Base-by-base conservation (phyloP, 208 protist genomes). In the Lotmaria passim region DNA sequence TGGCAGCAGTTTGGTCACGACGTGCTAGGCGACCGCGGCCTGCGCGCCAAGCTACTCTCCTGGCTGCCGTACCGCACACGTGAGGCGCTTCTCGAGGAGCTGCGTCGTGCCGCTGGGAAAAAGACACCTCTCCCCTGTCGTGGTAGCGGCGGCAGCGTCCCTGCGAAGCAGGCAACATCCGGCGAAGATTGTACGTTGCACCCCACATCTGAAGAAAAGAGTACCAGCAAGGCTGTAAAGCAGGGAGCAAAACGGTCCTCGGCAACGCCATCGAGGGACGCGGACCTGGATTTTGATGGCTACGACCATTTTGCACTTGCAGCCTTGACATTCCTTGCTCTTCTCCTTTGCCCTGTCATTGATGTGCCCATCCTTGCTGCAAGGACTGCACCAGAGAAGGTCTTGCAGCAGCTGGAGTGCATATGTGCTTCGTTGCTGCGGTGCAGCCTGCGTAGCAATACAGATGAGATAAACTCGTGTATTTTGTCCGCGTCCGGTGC, bases 11-110 rank as follows among this genome's bases (percentile, higher is more conserved):
- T 41, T 41, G 38, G 14, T n/a, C n/a, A n/a, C n/a, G n/a, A n/a
- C n/a, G n/a, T n/a, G n/a, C n/a, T n/a, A n/a, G n/a, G n/a, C n/a
- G n/a, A n/a, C n/a, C n/a, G n/a, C n/a, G n/a, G n/a, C n/a, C n/a
- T n/a, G n/a, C n/a, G n/a, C n/a, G n/a, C 38, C 14, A 14, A 15
- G 38, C 38, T 15, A 7, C 38, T 5, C 36, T 24, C 12, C 44
- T 64, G 59, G 59, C 30, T 64, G 23, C 59, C 59, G 15, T 12
- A 4, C 12, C 11, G 14, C 17, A 53, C 31, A 17, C 59, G 41
- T 28, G 44, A 53, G 26, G 43, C 24, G 17, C 59, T 64, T 12
- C 26, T 53, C 30, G 7, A 23, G 7, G 59, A 64, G 21, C 44
- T 64, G 1, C 15, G 24, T 31, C 14, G 39, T 5, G 34, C 5